Base-by-base conservation (phyloP, 2,329 filamentous ascomycete genomes). In the Verticillium tricorpus region DNA sequence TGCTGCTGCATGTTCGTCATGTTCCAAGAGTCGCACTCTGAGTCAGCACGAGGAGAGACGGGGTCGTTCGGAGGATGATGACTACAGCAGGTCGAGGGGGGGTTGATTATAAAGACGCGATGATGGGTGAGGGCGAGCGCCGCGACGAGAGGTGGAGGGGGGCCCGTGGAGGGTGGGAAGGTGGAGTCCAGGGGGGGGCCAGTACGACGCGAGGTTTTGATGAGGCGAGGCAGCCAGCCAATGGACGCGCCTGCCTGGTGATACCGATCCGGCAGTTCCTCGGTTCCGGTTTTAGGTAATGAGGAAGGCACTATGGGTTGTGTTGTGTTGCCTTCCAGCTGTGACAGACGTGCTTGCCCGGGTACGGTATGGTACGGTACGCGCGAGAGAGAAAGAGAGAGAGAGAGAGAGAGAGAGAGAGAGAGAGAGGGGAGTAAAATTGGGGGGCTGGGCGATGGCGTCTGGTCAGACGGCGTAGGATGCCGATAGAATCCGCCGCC, bases 41-140 rank as follows among this genome's bases (percentile, higher is more conserved):
- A 60, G 59, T 60, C 59, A 60, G 59, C 59, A 60, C 25, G 59
- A 57, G 50, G 28, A 59, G 32, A 22, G 32, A 45, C 25, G 37
- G 58, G 37, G 37, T 40, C 37, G 37, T 40, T 40, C 28, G 37
- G 57, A 50, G 57, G 39, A n/a, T 58, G 57, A 58, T 58, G 57
- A 58, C 57, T 58, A 57, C 31, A 35, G 55, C 31, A 56, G 15
- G 54, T 56, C 31, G 55, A 37, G 28, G 54, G 54, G 28, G 54
- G 28, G 28, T 56, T 56, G 54, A 35, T 57, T 57, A 50, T 50
- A 50, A 50, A 50, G 17, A 50, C 45, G 45, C 45, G 45, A 50
- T 50, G 45, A 22, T 14, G 45, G 5, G n/a, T 8, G 39, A 35
- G 34, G 14, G 34, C 34, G 34, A 35, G 34, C 28, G 50, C 12